phyloP scores from a whole-genome alignment of 2,329 filamentous ascomycete genomes.

The Aspergillus uvarum region DNA sequence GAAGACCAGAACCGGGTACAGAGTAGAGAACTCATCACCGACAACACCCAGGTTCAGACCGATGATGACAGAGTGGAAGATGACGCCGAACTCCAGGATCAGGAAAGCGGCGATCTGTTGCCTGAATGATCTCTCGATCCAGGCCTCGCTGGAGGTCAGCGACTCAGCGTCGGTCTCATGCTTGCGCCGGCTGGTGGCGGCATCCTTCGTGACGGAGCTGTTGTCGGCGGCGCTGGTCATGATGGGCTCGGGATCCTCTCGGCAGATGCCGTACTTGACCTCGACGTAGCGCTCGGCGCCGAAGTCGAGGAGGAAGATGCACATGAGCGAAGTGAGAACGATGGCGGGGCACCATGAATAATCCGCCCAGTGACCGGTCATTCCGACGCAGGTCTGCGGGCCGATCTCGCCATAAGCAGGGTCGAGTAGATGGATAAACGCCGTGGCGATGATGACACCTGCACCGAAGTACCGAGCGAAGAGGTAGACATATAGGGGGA shows the following conservation, averaged over 20 bases:
- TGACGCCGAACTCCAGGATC: constrained; percentile 60
- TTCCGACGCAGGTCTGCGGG: constrained; percentile 14
- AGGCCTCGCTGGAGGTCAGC: not conserved
- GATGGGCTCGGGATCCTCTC: constrained; percentile 12
- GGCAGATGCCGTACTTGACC: constrained; percentile 12
- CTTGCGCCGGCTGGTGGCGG: not conserved
- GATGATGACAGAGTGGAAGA: constrained; percentile 65
- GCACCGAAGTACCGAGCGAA: constrained; percentile 18
- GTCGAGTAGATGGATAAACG: constrained; percentile 17
- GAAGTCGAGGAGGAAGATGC: constrained; percentile 15
- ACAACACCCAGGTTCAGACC: constrained; percentile 62
- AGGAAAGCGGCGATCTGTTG: constrained; percentile 44
- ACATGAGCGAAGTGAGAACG: constrained; percentile 12
- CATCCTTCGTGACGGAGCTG: not conserved
- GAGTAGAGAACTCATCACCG: constrained; percentile 56
- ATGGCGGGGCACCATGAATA: constrained; percentile 18
- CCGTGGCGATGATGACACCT: constrained; percentile 16
- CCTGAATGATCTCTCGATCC: constrained; percentile 30
- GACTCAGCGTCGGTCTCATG: constrained; percentile 3
- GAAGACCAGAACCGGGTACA: constrained; percentile 63
- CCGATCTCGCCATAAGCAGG: constrained; percentile 16
- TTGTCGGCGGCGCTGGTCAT: constrained; percentile 11
- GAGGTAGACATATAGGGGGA: constrained; percentile 13
- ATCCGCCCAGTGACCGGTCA: constrained; percentile 14
- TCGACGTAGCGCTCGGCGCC: constrained; percentile 16